Percentiles rank a stretch among this genome's conserved stretches.
These are phyloP conservation scores for Bipolaris victoriae DNA, from an alignment of 2,329 filamentous ascomycete genomes.

Conservation along the genomic window DNA sequence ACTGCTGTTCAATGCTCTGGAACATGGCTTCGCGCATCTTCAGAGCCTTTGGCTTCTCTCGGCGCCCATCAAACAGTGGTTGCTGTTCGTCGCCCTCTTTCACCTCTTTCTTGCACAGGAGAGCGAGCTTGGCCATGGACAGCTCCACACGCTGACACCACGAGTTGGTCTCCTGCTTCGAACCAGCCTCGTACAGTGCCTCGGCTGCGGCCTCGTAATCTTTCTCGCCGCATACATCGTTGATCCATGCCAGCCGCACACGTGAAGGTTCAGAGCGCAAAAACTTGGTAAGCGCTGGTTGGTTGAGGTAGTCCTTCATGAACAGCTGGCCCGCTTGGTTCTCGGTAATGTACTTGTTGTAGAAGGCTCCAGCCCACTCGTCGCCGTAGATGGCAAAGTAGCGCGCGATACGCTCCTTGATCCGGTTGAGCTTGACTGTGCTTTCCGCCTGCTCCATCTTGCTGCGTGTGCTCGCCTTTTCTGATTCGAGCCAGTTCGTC, in stretches of 20 bases:
- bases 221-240: conserved; percentile 79
- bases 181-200: conserved; percentile 72
- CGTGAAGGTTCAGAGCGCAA: conserved; percentile 74
- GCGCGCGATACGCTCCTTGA: conserved; percentile 51
- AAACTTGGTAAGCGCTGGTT: conserved; percentile 76
- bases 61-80: conserved; percentile 42
- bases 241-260: conserved; percentile 89
- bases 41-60: conserved; percentile 47
- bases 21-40: conserved; percentile 45
- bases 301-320: conserved; percentile 70
- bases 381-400: conserved; percentile 71
- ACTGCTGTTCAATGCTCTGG: conserved; percentile 61
- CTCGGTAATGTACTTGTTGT: conserved; percentile 74
- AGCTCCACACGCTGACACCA: conserved; percentile 96
- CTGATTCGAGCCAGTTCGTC: conserved; percentile 48
- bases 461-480: conserved; percentile 37
- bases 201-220: conserved; percentile 76
- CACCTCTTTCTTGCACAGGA: conserved; percentile 62
- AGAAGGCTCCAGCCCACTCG: conserved; percentile 76
- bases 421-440: conserved; percentile 51
- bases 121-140: conserved; percentile 80
- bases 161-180: conserved; percentile 74
- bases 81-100: conserved; percentile 44
- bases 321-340: conserved; percentile 59
- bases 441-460: conserved; percentile 47